phyloP scores from a whole-genome alignment of 129 eudicot species.

The Saussurea involucrata region DNA sequence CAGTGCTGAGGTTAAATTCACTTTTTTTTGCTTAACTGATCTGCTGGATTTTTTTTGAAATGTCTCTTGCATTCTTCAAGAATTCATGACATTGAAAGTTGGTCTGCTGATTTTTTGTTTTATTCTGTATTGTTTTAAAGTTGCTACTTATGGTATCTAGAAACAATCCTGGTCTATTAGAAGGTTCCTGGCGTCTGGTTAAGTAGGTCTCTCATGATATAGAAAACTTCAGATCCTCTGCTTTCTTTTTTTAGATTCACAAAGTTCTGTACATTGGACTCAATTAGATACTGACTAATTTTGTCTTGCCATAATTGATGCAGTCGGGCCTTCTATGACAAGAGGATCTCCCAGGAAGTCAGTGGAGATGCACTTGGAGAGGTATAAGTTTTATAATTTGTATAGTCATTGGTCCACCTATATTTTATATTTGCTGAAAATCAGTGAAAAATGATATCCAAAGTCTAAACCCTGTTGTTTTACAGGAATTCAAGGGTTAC shows the following conservation, averaged over 20 bases:
- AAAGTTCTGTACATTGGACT: neutral
- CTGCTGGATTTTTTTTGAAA: neutral
- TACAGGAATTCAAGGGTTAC: slow-evolving; percentile 75
- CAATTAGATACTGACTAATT: neutral
- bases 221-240: neutral
- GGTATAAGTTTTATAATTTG: slow-evolving; percentile 23
- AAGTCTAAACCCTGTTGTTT: neutral
- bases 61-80: neutral
- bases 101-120: neutral
- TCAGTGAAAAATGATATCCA: neutral
- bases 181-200: neutral
- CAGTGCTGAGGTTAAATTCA: neutral
- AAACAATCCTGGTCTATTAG: neutral
- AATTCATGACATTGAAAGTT: neutral
- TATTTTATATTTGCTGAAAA: neutral
- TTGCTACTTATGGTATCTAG: neutral
- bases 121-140: neutral
- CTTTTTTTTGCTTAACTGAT: neutral
- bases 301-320: neutral
- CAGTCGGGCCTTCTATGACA: slow-evolving; percentile 82
- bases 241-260: neutral
- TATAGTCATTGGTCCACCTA: neutral
- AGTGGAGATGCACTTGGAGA: slow-evolving; percentile 85
- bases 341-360: slow-evolving; percentile 97
- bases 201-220: neutral